phyloP scores from a whole-genome alignment of 257 asterid species.

The Nicotiana undulata region DNA sequence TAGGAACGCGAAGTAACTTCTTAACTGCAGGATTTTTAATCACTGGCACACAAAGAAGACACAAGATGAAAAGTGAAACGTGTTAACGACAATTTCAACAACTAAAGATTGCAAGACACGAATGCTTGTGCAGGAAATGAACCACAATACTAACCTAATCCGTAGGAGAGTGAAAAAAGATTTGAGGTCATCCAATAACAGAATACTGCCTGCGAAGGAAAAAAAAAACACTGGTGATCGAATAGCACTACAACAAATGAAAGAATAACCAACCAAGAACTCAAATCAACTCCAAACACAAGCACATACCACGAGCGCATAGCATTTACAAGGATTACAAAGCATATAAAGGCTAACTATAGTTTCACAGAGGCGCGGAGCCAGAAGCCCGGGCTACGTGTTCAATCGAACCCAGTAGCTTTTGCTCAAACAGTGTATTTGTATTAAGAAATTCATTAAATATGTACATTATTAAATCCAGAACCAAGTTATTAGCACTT shows the following conservation, averaged over 20 bases:
- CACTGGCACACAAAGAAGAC: conserved; percentile 30
- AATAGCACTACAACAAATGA: background rate
- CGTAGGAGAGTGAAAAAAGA: conserved; percentile 71
- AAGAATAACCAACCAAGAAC: background rate
- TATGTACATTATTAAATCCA: too few relatives aligned
- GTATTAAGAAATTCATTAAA: too few relatives aligned
- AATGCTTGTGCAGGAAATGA: background rate
- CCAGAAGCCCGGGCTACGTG: too few relatives aligned
- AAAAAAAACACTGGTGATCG: background rate
- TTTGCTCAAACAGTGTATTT: too few relatives aligned
- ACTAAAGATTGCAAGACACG: background rate
- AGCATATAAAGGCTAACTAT: background rate
- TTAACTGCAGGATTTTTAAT: conserved; percentile 54
- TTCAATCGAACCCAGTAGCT: too few relatives aligned
- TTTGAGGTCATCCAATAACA: conserved; percentile 91
- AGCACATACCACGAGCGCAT: background rate
- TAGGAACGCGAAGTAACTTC: conserved; percentile 59
- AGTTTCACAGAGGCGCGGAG: too few relatives aligned
- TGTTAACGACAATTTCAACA: background rate
- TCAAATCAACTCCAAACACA: background rate
- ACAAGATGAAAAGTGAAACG: background rate
- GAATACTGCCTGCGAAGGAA: conserved; percentile 66
- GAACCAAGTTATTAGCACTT: too few relatives aligned
- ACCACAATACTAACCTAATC: conserved; percentile 44
- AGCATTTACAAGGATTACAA: background rate